Evolutionary conservation across 352 stramenopile species (phyloP).

Genomic region (Phytopythium litorale): DNA sequence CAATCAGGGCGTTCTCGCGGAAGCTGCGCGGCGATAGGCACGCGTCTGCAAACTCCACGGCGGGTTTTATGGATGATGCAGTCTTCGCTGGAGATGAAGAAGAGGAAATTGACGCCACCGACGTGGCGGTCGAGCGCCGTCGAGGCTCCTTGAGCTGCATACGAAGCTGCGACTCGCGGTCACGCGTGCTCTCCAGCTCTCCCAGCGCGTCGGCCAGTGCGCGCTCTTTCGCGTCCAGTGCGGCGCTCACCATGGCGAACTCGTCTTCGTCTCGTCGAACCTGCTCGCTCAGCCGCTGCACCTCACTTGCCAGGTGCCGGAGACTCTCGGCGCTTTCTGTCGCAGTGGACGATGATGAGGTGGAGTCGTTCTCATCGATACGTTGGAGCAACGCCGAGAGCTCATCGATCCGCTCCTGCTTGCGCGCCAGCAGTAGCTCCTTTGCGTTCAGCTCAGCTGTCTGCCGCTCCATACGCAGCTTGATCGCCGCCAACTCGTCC

Average conservation of each 20-base stretch:
- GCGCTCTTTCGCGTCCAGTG: constrained; percentile 47
- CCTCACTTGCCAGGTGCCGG: constrained; percentile 12
- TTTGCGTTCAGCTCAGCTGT: constrained; percentile 63
- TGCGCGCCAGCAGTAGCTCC: constrained; percentile 51
- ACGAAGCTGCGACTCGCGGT: constrained; percentile 32
- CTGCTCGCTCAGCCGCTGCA: constrained; percentile 37
- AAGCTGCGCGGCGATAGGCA: constrained; percentile 74
- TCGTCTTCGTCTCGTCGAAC: constrained; percentile 64
- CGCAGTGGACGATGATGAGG: neutral
- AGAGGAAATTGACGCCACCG: neutral
- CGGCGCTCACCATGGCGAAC: constrained; percentile 54
- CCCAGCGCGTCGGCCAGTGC: constrained; percentile 30
- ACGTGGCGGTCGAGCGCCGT: constrained; percentile 5
- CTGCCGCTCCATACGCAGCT: constrained; percentile 57
- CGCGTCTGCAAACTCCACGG: constrained; percentile 25
- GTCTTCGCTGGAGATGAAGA: neutral
- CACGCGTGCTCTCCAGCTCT: constrained; percentile 21
- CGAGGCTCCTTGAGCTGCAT: constrained; percentile 38
- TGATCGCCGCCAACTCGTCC: constrained; percentile 27
- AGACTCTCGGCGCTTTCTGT: constrained; percentile 12
- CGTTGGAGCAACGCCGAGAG: constrained; percentile 38
- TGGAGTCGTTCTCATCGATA: neutral
- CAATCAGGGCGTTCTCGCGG: constrained; percentile 67
- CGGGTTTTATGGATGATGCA: neutral
- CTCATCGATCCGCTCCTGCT: constrained; percentile 62